These are phyloP conservation scores for Apiotrichum gracile DNA, from an alignment of 1,284 basidiomycete species.

Conservation along the genomic window DNA sequence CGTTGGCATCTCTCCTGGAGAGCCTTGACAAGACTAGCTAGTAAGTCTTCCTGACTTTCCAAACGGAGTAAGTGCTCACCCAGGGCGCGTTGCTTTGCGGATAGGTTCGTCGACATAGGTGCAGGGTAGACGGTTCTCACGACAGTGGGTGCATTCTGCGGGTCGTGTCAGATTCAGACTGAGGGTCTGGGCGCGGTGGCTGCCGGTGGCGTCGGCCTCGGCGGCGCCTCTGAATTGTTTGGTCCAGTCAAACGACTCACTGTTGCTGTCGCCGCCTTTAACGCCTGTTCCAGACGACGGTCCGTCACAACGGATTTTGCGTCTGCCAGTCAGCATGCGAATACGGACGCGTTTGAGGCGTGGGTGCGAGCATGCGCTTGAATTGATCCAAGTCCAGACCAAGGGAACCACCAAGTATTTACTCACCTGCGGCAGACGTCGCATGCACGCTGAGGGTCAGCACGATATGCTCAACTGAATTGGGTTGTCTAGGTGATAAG, in stretches of 20 bases:
- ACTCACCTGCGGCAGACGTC: conserved; percentile 36
- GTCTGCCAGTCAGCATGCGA: conserved; percentile 4
- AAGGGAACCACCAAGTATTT: too few species aligned
- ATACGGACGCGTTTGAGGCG: too few species aligned
- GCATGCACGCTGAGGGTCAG: conserved; percentile 35
- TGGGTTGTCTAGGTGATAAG: background rate
- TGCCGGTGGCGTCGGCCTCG: background rate
- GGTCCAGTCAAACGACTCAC: conserved; percentile 18
- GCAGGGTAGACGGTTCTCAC: conserved; percentile 63
- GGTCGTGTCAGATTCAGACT: background rate
- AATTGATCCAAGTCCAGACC: too few species aligned
- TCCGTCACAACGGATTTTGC: conserved; percentile 47
- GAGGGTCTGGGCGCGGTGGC: background rate
- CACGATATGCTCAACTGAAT: background rate
- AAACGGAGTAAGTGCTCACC: conserved; percentile 39
- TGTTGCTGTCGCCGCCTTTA: conserved; percentile 20
- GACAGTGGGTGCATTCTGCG: conserved; percentile 64
- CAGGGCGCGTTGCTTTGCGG: conserved; percentile 77
- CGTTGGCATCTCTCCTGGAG: conserved; percentile 64
- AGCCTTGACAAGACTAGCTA: conserved; percentile 54
- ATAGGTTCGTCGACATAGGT: conserved; percentile 67
- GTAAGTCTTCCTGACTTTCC: background rate
- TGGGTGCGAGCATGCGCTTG: too few species aligned
- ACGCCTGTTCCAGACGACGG: conserved; percentile 14
- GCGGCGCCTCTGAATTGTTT: background rate